These are phyloP conservation scores for Vaccinium vitisidaea DNA, from an alignment of 148 eudicot species.

Conservation along the genomic window DNA sequence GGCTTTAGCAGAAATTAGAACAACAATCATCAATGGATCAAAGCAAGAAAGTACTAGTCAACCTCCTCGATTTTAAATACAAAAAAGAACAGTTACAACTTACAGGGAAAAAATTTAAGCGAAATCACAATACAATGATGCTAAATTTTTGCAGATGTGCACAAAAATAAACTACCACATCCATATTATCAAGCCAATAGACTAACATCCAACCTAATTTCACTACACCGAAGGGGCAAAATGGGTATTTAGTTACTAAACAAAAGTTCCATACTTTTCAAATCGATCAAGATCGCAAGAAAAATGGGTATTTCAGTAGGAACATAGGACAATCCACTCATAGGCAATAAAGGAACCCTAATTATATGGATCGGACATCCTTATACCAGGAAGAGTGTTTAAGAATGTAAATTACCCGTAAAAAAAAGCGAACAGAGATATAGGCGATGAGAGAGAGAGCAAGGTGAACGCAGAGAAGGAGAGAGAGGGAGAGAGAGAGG, in stretches of 20 bases:
- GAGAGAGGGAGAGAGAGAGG: background rate
- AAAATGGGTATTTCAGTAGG: background rate
- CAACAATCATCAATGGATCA: background rate
- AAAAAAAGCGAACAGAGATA: background rate
- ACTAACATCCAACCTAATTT: slow-evolving; percentile 6
- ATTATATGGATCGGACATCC: background rate
- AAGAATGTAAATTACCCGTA: background rate
- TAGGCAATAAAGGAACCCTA: background rate
- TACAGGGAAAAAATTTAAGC: background rate
- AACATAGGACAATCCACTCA: background rate
- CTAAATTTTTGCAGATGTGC: background rate
- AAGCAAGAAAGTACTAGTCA: background rate
- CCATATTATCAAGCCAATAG: slow-evolving; percentile 7
- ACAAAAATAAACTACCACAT: background rate
- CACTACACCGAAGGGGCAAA: background rate
- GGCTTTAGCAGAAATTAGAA: background rate
- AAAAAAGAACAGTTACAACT: background rate
- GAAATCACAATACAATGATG: slow-evolving; percentile 7
- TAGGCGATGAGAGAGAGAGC: background rate
- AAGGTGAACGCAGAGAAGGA: background rate
- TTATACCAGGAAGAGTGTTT: background rate
- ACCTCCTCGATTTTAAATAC: background rate
- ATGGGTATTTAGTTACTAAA: background rate
- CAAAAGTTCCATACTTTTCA: background rate
- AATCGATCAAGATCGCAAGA: no score